Base-by-base conservation (phyloP, 176 grass and related monocot genomes). In the Cymbopogon citratus region DNA sequence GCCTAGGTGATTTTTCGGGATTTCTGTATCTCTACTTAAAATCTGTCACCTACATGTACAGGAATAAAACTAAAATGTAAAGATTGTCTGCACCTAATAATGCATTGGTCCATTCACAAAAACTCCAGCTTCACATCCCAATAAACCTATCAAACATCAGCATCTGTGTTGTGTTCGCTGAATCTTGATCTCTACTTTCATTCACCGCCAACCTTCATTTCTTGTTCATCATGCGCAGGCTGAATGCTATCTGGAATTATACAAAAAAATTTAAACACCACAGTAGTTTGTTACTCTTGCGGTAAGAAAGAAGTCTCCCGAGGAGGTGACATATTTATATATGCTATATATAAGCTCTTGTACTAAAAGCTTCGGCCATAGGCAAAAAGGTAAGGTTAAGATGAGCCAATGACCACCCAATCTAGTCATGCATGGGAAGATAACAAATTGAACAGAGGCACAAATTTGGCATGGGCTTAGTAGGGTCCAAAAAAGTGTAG, bases 191-290 rank as follows among this genome's bases (percentile, higher is more conserved):
- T 71, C 48, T 74, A 44, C 19, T 66, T 77, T 82, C 72, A 80
- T 23, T 85, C 59, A n/a, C 23, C 57, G 43, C 56, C 65, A 66
- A 72, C 73, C 66, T 86, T 82, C 67, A 78, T 49, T 74, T 73
- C 59, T 9, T 75, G 77, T 41, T 85, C 52, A 23, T 77, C 44
- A 2, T 77, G 21, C 15, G 6, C 13, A 59, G 68, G 72, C 3
- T 73, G 57, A 85, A 65, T 35, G 7, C 26, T 77, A 86, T 73
- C 86, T 88, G 79, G 25, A 64, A 48, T 72, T 63, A 49, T 52
- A 69, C 16, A 77, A 73, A n/a, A n/a, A n/a, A n/a, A 73, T 78
- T 78, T 73, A 25, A 73, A 48, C 23, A 18, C 54, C 57, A 0
- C 12, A 74, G 5, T 49, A 82, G 28, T 59, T 66, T 73, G 45